Evolutionary conservation across 2,329 filamentous ascomycete genomes (phyloP).

Genomic region (Phyllosticta citrichinensis): DNA sequence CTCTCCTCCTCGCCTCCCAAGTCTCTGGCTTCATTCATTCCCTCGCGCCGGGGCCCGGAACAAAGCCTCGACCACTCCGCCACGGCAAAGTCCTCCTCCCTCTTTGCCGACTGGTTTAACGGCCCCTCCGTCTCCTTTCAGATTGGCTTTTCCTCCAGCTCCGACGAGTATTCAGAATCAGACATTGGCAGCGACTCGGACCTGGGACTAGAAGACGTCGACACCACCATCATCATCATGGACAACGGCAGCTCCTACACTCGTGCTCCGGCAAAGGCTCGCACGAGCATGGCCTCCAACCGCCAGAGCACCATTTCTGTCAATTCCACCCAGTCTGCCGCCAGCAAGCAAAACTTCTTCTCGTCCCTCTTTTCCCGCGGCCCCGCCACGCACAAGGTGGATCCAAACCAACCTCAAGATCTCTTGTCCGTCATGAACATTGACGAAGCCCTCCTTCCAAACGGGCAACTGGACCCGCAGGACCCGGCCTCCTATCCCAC

Average conservation of each 20-base stretch:
- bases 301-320: conserved; percentile 24
- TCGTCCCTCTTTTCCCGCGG: conserved; percentile 7
- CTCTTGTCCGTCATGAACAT: conserved; percentile 47
- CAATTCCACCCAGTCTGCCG: neutral
- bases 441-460: conserved; percentile 43
- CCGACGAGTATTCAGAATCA: conserved; percentile 13
- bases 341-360: neutral
- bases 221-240: conserved; percentile 10
- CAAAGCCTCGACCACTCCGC: conserved; percentile 2
- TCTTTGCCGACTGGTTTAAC: conserved; percentile 42
- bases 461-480: conserved; percentile 38
- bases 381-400: conserved; percentile 17
- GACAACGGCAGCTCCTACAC: neutral
- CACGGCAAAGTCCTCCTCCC: conserved; percentile 12
- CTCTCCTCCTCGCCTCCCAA: conserved; percentile 27
- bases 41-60: conserved; percentile 17
- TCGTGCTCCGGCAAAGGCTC: neutral
- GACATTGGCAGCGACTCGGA: conserved; percentile 21
- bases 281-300: conserved; percentile 27
- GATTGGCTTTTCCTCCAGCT: conserved; percentile 25
- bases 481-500: conserved; percentile 46
- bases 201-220: conserved; percentile 12
- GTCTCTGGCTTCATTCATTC: conserved; percentile 30
- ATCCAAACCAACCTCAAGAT: conserved; percentile 30
- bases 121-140: conserved; percentile 42